Base-by-base conservation (phyloP, 2,329 filamentous ascomycete species). In the Zymoseptoria ardabiliae region DNA sequence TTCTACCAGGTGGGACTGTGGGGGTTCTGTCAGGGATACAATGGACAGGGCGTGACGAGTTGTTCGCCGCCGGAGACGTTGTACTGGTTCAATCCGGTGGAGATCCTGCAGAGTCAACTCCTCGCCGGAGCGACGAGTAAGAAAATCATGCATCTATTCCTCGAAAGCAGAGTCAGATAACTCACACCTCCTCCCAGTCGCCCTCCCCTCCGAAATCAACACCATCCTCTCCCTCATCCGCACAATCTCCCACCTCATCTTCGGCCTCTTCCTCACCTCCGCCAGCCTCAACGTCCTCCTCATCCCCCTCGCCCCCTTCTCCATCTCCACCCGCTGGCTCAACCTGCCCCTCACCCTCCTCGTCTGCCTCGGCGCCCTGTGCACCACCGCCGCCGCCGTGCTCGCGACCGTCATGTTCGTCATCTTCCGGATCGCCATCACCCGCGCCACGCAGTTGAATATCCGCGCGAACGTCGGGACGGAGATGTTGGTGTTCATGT, bases 1-100 rank as follows among this genome's bases (percentile, higher is more conserved):
- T 97, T 96, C 76, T 97, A 97, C 75, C 89, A 91, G 69, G 89
- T 96, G 25, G 92, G 92, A 5, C 77, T 97, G 49, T 97, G 93
- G 93, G 88, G 86, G 61, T 96, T 88, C 73, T 97, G 93, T 74
- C 90, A 96, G 73, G 92, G 92, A 20, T 95, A 92, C 74, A 78
- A 84, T 58, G 81, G 83, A 66, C 79, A 87, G 75, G 89, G 89
- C 45, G 85, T 94, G 63, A 93, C 90, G 0, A 76, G 78, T 63
- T 97, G 93, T 75, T 91, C 88, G 7, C 75, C 76, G 5, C 88
- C 91, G 0, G 69, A 84, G 68, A 78, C 80, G 7, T 79, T 92
- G 58, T 97, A 90, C 77, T 96, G 90, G 87, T 97, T 97, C 78
- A 91, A 97, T 72, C 92, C 92, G 0, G 87, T 96, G 50, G 78